These are phyloP conservation scores for Metschnikowia henanensis DNA, from an alignment of 805 yeast species.

Conservation along the genomic window DNA sequence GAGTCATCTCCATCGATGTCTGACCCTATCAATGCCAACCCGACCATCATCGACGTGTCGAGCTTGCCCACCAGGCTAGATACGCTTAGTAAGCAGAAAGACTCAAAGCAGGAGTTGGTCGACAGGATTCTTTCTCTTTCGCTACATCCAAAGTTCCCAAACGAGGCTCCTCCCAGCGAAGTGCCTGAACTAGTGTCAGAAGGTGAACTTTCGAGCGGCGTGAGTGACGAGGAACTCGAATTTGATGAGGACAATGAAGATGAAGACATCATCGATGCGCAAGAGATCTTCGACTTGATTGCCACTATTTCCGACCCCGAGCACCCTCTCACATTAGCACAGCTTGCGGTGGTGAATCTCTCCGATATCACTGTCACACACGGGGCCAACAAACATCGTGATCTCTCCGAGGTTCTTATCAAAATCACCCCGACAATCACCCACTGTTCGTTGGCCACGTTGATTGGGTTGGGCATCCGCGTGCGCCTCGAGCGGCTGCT, in stretches of 20 bases:
- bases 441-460: conserved; percentile 94
- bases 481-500: conserved; percentile 88
- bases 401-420: conserved; percentile 74
- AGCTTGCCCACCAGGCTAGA: conserved; percentile 69
- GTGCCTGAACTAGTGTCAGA: conserved; percentile 29
- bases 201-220: conserved; percentile 3
- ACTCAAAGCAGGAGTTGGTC: conserved; percentile 21
- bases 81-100: conserved; percentile 9
- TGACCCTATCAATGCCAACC: conserved; percentile 90
- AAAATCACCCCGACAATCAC: conserved; percentile 96
- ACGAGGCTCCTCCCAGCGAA: conserved; percentile 7
- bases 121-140: conserved; percentile 37
- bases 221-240: conserved; percentile 14
- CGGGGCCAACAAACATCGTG: conserved; percentile 39
- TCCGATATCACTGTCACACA: conserved; percentile 74
- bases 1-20: conserved; percentile 63
- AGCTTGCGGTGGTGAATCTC: conserved; percentile 87
- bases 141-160: conserved; percentile 6
- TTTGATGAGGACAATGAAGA: conserved; percentile 36
- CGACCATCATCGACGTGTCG: conserved; percentile 74
- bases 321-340: conserved; percentile 94
- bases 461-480: conserved; percentile 92
- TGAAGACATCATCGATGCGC: conserved; percentile 75
- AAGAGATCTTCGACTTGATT: conserved; percentile 56
- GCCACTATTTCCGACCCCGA: conserved; percentile 70